Evolutionary conservation across 2,329 filamentous ascomycete species (phyloP).

Genomic region (Penicillium sp.): DNA sequence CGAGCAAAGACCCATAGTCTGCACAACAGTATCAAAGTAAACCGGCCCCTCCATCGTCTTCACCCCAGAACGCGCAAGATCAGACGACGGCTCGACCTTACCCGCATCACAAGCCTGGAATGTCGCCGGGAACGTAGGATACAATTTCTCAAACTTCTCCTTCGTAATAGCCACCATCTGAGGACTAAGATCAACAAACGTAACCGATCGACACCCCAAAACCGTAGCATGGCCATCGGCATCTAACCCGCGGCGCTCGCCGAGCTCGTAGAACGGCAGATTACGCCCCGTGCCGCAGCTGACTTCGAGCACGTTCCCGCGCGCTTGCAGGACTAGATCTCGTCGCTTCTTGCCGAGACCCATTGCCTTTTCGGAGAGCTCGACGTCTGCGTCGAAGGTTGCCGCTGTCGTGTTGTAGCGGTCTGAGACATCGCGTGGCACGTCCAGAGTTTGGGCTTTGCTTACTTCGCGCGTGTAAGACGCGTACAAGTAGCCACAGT

Average conservation of each 20-base stretch:
- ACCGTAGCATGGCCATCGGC: slow-evolving; percentile 32
- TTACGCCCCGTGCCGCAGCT: slow-evolving; percentile 54
- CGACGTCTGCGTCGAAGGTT: slow-evolving; percentile 49
- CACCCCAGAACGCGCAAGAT: not conserved
- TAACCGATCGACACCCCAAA: slow-evolving; percentile 43
- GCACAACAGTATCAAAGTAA: slow-evolving; percentile 50
- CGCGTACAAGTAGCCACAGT: slow-evolving; percentile 46
- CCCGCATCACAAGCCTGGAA: slow-evolving; percentile 42
- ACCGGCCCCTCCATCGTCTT: not conserved
- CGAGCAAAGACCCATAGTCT: slow-evolving; percentile 54
- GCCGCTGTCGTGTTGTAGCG: slow-evolving; percentile 47
- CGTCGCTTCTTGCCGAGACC: slow-evolving; percentile 43
- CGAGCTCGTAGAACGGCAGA: slow-evolving; percentile 47
- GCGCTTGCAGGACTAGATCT: slow-evolving; percentile 43
- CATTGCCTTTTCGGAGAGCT: slow-evolving; percentile 46
- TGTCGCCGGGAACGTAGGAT: slow-evolving; percentile 35
- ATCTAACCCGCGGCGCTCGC: slow-evolving; percentile 35
- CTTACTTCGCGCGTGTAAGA: slow-evolving; percentile 42
- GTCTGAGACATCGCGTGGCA: slow-evolving; percentile 47
- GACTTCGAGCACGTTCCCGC: slow-evolving; percentile 51
- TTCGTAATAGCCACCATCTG: slow-evolving; percentile 50
- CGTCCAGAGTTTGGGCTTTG: slow-evolving; percentile 32
- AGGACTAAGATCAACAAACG: slow-evolving; percentile 50
- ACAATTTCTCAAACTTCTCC: slow-evolving; percentile 43
- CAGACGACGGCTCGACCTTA: slow-evolving; percentile 23